phyloP scores from a whole-genome alignment of 306 rosid species.

The Gastrolobium villosum region DNA sequence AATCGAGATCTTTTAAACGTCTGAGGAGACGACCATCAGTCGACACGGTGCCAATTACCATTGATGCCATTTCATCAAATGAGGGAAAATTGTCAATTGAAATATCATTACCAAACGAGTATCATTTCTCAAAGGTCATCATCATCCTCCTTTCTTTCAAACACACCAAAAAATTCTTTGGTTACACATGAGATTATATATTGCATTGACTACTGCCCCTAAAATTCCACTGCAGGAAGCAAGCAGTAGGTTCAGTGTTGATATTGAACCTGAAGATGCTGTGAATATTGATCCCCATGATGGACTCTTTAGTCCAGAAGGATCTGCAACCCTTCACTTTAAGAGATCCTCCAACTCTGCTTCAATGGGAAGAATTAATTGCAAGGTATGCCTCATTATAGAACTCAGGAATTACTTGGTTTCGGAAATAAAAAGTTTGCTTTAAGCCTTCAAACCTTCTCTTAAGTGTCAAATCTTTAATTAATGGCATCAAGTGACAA shows the following conservation, averaged over 20 bases:
- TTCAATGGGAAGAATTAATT: constrained; percentile 78
- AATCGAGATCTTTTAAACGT: constrained; percentile 70
- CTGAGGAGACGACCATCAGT: constrained; percentile 80
- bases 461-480: constrained; percentile 3
- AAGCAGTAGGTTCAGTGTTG: constrained; percentile 82
- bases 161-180: not conserved
- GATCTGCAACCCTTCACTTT: constrained; percentile 81
- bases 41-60: constrained; percentile 69
- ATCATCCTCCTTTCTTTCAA: constrained; percentile 34
- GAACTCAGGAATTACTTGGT: constrained; percentile 36
- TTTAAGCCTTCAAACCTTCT: constrained; percentile 16
- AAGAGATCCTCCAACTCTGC: constrained; percentile 71
- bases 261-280: constrained; percentile 82
- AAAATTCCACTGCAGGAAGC: constrained; percentile 79
- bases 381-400: constrained; percentile 77
- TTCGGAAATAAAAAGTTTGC: constrained; percentile 24
- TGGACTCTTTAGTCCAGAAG: constrained; percentile 85
- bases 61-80: constrained; percentile 72
- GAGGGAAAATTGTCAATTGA: constrained; percentile 77
- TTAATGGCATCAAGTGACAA: constrained; percentile 27
- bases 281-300: constrained; percentile 77
- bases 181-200: constrained; percentile 3
- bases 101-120: constrained; percentile 81
- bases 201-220: constrained; percentile 38
- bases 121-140: constrained; percentile 92